A percentile compares a stretch with the other conserved stretches of the same genome.
Conservation (phyloP, 805 yeast genomes). For the Lipomyces lipofer region DNA sequence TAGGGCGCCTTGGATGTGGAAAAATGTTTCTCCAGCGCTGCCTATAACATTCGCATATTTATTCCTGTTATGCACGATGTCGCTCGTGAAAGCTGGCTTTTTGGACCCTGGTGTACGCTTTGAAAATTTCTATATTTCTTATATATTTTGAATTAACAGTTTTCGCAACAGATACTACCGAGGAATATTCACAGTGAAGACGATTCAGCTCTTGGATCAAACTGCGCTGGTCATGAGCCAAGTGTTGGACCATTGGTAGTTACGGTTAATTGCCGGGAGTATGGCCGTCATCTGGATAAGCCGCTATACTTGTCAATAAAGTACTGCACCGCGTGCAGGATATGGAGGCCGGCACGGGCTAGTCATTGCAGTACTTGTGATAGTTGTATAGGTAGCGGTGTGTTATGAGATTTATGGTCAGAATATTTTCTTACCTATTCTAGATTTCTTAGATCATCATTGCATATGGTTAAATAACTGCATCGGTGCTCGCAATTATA, state of each 20-base stretch:
- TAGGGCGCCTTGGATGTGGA: conserved; percentile 9
- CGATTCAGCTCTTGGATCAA: background rate
- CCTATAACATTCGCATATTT: background rate
- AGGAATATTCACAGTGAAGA: background rate
- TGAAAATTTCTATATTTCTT: background rate
- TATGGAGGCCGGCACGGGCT: conserved; percentile 20
- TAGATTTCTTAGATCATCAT: conserved; percentile 16
- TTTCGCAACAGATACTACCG: background rate
- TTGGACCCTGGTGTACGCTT: conserved; percentile 12
- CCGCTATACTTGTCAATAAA: background rate
- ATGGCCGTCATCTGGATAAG: background rate
- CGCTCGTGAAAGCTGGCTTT: background rate
- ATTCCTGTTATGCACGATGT: background rate
- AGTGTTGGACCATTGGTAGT: background rate
- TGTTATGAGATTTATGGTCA: background rate
- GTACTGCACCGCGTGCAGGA: conserved; percentile 11
- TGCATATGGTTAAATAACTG: conserved; percentile 18
- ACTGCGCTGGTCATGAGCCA: background rate
- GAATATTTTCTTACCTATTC: background rate
- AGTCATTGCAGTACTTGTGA: conserved; percentile 12
- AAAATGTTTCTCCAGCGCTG: conserved; percentile 1
- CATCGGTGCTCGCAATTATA: conserved; percentile 12
- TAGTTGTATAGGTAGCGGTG: conserved; percentile 11
- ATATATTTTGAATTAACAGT: background rate
- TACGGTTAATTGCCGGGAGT: conserved; percentile 1